These are phyloP conservation scores for Pseudozyma sp. DNA, from an alignment of 1,284 basidiomycete genomes.

Conservation along the genomic window DNA sequence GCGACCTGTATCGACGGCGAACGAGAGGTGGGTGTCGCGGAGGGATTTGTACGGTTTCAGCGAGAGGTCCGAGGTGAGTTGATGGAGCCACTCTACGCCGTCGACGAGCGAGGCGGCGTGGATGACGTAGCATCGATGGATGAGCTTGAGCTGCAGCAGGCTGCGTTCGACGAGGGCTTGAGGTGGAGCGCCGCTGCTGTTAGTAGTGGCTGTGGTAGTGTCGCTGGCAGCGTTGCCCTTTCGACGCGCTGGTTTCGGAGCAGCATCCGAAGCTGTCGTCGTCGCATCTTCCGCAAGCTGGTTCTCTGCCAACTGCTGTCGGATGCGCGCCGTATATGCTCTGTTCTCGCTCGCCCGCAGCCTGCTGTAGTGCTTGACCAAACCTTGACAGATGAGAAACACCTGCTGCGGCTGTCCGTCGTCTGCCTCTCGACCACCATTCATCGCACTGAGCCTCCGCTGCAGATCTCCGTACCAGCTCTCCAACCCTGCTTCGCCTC, in stretches of 20 bases:
- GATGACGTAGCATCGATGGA: slow-evolving; percentile 43
- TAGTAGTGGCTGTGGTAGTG: not conserved
- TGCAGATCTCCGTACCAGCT: slow-evolving; percentile 35
- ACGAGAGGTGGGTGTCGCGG: slow-evolving; percentile 42
- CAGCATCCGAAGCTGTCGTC: not conserved
- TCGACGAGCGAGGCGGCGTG: slow-evolving; percentile 39
- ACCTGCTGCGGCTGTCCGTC: slow-evolving; percentile 16
- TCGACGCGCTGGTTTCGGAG: slow-evolving; percentile 13
- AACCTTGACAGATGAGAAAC: slow-evolving; percentile 47
- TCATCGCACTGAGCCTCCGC: slow-evolving; percentile 12
- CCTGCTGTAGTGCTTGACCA: slow-evolving; percentile 36
- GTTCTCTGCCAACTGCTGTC: slow-evolving; percentile 34
- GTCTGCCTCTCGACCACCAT: not conserved
- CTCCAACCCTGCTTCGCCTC: slow-evolving; percentile 18
- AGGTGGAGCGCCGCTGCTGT: not conserved
- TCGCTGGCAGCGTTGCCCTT: slow-evolving; percentile 7
- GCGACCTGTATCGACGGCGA: slow-evolving; percentile 42
- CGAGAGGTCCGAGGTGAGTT: slow-evolving; percentile 37
- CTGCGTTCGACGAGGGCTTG: slow-evolving; percentile 22
- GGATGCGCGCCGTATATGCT: slow-evolving; percentile 42
- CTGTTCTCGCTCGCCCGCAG: slow-evolving; percentile 34
- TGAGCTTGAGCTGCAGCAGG: slow-evolving; percentile 44
- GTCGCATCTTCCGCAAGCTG: not conserved
- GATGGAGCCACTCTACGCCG: slow-evolving; percentile 43
- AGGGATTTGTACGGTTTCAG: slow-evolving; percentile 48